A percentile compares a stretch with the other conserved stretches of the same genome.
Conservation (phyloP, 345 rosid species). For the Eucalyptus lansdowneana region DNA sequence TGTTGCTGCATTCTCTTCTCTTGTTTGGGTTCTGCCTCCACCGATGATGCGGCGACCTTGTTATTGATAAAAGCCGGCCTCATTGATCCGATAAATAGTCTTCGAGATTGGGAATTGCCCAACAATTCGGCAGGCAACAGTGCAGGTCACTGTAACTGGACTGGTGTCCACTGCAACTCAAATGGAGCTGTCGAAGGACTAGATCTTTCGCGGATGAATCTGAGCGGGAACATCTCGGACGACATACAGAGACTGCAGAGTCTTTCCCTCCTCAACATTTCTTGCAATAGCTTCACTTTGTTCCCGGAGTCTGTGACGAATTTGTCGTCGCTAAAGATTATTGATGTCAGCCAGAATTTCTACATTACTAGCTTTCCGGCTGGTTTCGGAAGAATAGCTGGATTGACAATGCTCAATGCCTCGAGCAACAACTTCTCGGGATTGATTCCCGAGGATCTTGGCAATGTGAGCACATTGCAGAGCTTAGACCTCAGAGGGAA, state of each 20-base stretch:
- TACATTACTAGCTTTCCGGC: conserved; percentile 35
- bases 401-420: conserved; percentile 57
- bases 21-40: conserved; percentile 19
- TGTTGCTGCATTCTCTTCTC: conserved; percentile 23
- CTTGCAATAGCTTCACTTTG: conserved; percentile 49
- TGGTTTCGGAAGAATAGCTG: conserved; percentile 44
- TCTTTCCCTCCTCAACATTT: conserved; percentile 57
- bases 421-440: conserved; percentile 81
- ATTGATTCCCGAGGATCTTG: conserved; percentile 59
- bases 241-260: conserved; percentile 34
- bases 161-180: conserved; percentile 67
- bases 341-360: conserved; percentile 73
- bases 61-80: conserved; percentile 46
- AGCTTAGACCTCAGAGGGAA: conserved; percentile 81
- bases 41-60: conserved; percentile 38
- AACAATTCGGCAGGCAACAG: not conserved
- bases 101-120: conserved; percentile 56
- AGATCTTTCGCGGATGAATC: conserved; percentile 73
- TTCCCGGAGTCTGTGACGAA: conserved; percentile 34
- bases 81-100: conserved; percentile 46
- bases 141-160: conserved; percentile 62
- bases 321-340: conserved; percentile 33
- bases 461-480: conserved; percentile 48
- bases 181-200: conserved; percentile 56
- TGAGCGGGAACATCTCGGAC: conserved; percentile 54